These are phyloP conservation scores for Cladosporium sp. DNA, from an alignment of 2,329 filamentous ascomycete genomes.

Conservation along the genomic window DNA sequence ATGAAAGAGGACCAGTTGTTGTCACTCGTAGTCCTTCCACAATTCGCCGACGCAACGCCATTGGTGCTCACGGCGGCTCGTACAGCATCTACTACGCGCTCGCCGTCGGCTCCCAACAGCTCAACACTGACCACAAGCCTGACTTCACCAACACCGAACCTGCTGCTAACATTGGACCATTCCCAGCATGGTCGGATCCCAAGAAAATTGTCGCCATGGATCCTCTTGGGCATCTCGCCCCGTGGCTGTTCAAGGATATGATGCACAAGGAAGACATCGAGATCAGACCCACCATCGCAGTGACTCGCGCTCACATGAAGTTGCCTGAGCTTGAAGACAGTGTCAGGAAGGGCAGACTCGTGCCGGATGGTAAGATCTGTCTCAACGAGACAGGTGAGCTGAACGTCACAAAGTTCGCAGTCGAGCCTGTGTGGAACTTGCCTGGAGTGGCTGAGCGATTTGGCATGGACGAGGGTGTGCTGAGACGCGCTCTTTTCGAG, in stretches of 20 bases:
- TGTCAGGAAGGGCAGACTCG: constrained; percentile 73
- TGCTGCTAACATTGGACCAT: constrained; percentile 83
- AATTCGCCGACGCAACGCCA: constrained; percentile 75
- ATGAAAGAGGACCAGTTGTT: constrained; percentile 79
- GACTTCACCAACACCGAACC: constrained; percentile 87
- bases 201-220: constrained; percentile 99
- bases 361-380: constrained; percentile 84
- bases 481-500: constrained; percentile 87
- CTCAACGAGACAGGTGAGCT: constrained; percentile 83
- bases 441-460: constrained; percentile 79
- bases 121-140: constrained; percentile 77
- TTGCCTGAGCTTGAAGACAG: constrained; percentile 92
- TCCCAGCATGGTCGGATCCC: constrained; percentile 82
- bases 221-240: constrained; percentile 82
- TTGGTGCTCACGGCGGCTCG: constrained; percentile 78
- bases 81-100: constrained; percentile 96
- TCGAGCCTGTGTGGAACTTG: constrained; percentile 74
- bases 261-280: constrained; percentile 80
- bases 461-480: constrained; percentile 86
- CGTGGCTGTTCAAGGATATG: constrained; percentile 77
- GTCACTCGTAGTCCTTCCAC: constrained; percentile 76
- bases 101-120: constrained; percentile 86
- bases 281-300: constrained; percentile 80
- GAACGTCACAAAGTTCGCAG: constrained; percentile 92
- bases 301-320: constrained; percentile 93